Percentiles rank a stretch among this genome's conserved stretches.
Evolutionary conservation across 495 filamentous ascomycete species (phyloP).

Genomic region (Cairneyella variabilis): DNA sequence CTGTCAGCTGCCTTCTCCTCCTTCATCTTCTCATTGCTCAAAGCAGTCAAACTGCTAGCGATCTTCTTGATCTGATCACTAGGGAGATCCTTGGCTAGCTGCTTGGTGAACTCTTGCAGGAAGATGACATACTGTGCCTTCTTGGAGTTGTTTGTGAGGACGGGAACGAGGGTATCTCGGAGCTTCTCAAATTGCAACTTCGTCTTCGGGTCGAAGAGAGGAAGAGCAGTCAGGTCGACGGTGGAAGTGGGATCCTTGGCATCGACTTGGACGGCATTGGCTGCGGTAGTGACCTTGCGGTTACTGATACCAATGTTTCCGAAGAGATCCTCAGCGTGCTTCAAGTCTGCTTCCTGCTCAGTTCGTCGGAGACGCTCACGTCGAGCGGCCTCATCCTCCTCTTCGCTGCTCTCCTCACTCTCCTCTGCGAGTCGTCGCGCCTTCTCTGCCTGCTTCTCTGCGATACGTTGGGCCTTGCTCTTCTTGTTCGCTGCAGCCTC

Average conservation of each 20-base stretch:
- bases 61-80: conserved; percentile 96
- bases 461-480: conserved; percentile 80
- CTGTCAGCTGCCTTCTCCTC: conserved; percentile 96
- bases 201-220: conserved; percentile 83
- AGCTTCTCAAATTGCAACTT: conserved; percentile 79
- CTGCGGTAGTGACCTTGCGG: conserved; percentile 50
- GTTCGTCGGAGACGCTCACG: conserved; percentile 69
- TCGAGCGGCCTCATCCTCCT: conserved; percentile 64
- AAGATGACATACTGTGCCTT: conserved; percentile 88
- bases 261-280: conserved; percentile 64
- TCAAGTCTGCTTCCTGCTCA: conserved; percentile 85
- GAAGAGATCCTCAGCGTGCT: conserved; percentile 90
- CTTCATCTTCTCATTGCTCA: conserved; percentile 98
- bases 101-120: conserved; percentile 85
- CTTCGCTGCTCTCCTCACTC: conserved; percentile 54
- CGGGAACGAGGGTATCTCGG: conserved; percentile 68
- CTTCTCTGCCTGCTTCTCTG: conserved; percentile 60
- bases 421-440: conserved; percentile 45
- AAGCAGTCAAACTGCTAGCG: conserved; percentile 72
- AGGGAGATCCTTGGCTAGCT: conserved; percentile 79
- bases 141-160: conserved; percentile 70
- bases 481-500: conserved; percentile 94
- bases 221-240: conserved; percentile 73
- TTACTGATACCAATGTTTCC: conserved; percentile 69
- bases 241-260: conserved; percentile 67